Conservation (phyloP, 2,329 filamentous ascomycete genomes). For the Podosphaera fusca region DNA sequence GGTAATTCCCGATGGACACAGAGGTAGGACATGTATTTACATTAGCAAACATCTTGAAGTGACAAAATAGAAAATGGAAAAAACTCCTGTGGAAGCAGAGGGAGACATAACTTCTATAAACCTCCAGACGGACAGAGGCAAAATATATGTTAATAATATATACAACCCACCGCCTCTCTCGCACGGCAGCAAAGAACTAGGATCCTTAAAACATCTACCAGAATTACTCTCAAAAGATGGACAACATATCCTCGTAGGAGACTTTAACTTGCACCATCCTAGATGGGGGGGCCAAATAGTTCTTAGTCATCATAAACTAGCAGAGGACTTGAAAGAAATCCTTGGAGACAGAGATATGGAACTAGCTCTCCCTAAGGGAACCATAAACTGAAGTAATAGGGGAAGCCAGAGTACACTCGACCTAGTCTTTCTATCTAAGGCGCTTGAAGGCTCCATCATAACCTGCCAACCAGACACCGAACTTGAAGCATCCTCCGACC, state of each 20-base stretch:
- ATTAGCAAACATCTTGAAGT: neutral
- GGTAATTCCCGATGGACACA: neutral
- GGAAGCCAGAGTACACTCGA: neutral
- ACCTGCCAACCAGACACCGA: too few relatives aligned
- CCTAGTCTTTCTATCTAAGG: neutral
- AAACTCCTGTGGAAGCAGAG: neutral
- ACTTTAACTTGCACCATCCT: too few relatives aligned
- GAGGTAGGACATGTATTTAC: neutral
- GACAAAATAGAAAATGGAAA: neutral
- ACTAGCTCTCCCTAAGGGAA: neutral
- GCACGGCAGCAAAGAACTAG: neutral
- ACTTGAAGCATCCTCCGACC: too few relatives aligned
- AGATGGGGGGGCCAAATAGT: too few relatives aligned
- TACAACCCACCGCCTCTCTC: slow-evolving; percentile 1
- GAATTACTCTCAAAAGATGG: neutral
- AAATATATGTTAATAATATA: slow-evolving; percentile 1
- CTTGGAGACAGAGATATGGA: neutral
- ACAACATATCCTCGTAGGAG: neutral
- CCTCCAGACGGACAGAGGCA: neutral
- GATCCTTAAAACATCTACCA: neutral
- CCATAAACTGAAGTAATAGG: neutral
- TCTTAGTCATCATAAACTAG: too few relatives aligned
- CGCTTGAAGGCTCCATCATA: neutral
- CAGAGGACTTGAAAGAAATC: neutral
- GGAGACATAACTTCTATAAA: neutral